A percentile compares a stretch with the other conserved stretches of the same genome.
Evolutionary conservation across 495 filamentous ascomycete species (phyloP).

Genomic region (Collariella sp.): DNA sequence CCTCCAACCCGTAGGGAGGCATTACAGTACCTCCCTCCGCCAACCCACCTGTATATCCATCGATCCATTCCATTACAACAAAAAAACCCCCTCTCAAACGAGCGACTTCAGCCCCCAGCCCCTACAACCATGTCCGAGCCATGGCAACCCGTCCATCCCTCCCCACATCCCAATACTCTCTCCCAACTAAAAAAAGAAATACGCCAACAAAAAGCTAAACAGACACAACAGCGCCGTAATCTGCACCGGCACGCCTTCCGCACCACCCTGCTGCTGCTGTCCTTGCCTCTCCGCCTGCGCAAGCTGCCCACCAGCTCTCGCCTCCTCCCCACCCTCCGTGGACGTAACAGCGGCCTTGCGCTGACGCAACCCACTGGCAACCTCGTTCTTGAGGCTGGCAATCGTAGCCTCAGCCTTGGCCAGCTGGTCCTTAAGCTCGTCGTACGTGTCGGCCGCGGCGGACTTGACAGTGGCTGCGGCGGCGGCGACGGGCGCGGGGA

Average conservation of each 20-base stretch:
- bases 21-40: not conserved
- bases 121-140: too few relatives aligned
- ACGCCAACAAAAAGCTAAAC: slow-evolving; percentile 84
- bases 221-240: slow-evolving; percentile 77
- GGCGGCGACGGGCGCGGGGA: slow-evolving; percentile 34
- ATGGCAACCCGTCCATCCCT: too few relatives aligned
- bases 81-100: not conserved
- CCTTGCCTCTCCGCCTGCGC: slow-evolving; percentile 42
- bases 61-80: not conserved
- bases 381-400: slow-evolving; percentile 57
- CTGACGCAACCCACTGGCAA: slow-evolving; percentile 55
- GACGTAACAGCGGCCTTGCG: slow-evolving; percentile 50
- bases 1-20: too few relatives aligned
- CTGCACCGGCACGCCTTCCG: slow-evolving; percentile 78
- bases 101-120: too few relatives aligned
- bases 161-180: too few relatives aligned
- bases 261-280: slow-evolving; percentile 31
- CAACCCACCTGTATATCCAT: not conserved
- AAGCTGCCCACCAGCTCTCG: slow-evolving; percentile 28
- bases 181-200: slow-evolving; percentile 71
- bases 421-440: slow-evolving; percentile 64
- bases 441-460: slow-evolving; percentile 35
- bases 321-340: slow-evolving; percentile 34
- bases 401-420: slow-evolving; percentile 69
- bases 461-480: slow-evolving; percentile 36